Evolutionary conservation across 2,329 filamentous ascomycete genomes (phyloP).

Genomic region (Epicoccum sorghinum): DNA sequence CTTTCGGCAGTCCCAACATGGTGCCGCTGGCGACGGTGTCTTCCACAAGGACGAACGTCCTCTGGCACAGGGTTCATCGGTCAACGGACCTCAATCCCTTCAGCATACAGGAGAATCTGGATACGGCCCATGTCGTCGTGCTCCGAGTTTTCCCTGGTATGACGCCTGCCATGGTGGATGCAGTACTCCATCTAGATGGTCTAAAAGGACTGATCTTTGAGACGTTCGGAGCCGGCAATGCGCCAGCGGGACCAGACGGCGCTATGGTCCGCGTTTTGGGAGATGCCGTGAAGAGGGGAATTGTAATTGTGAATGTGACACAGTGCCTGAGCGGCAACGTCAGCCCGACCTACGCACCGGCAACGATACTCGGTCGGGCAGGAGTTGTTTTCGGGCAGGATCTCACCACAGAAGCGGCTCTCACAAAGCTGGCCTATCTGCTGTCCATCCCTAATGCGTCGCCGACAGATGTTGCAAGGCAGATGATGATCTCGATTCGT

Average conservation of each 20-base stretch:
- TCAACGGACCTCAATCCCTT: constrained; percentile 78
- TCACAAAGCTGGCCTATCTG: constrained; percentile 89
- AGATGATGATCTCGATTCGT: constrained; percentile 76
- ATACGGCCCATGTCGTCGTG: constrained; percentile 88
- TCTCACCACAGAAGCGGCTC: constrained; percentile 85
- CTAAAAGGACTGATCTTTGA: constrained; percentile 84
- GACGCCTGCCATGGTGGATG: constrained; percentile 90
- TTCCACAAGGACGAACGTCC: constrained; percentile 78
- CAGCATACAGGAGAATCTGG: constrained; percentile 70
- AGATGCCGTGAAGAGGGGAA: constrained; percentile 77
- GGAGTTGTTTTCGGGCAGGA: constrained; percentile 91
- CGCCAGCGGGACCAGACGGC: constrained; percentile 80
- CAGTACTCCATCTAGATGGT: constrained; percentile 76
- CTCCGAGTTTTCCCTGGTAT: constrained; percentile 91
- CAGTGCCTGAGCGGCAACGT: constrained; percentile 70
- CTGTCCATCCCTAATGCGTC: constrained; percentile 71
- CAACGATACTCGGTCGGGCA: constrained; percentile 74
- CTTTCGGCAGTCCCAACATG: constrained; percentile 87
- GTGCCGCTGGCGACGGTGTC: constrained; percentile 82
- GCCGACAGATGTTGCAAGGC: constrained; percentile 67
- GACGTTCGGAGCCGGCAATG: constrained; percentile 92
- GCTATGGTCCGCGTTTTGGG: constrained; percentile 78
- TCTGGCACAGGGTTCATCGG: constrained; percentile 78
- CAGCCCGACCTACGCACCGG: constrained; percentile 51
- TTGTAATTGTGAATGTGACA: constrained; percentile 88